A percentile compares a stretch with the other conserved stretches of the same genome.
Evolutionary conservation across 1,284 basidiomycete species (phyloP).

Genomic region (Heterobasidion irregulare): DNA sequence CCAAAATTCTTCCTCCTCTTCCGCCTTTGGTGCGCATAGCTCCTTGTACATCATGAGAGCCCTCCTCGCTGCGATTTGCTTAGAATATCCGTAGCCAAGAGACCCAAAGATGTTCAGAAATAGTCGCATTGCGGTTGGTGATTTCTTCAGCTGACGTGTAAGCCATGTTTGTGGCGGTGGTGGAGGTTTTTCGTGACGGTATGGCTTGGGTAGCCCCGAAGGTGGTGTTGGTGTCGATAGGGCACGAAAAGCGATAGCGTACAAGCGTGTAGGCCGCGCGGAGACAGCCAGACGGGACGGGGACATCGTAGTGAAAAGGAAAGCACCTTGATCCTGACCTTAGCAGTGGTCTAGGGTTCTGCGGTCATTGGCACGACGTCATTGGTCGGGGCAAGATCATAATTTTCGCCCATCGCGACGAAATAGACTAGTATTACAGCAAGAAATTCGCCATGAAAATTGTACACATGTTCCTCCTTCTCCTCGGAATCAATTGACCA

Average conservation of each 20-base stretch:
- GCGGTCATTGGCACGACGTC: no score
- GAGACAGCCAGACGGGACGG: background rate
- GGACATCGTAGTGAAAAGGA: background rate
- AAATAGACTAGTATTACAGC: no score
- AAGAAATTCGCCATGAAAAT: no score
- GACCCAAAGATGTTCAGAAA: slow-evolving; percentile 43
- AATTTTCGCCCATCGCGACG: no score
- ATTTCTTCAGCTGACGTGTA: slow-evolving; percentile 44
- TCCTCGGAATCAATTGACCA: background rate
- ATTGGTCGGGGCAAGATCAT: no score
- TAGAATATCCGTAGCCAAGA: slow-evolving; percentile 55
- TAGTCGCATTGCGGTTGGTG: slow-evolving; percentile 37
- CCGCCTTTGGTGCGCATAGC: slow-evolving; percentile 47
- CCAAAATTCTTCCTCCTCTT: slow-evolving; percentile 61
- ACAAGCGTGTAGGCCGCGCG: background rate
- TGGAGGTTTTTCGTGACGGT: slow-evolving; percentile 14
- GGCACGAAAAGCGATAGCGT: background rate
- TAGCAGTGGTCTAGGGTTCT: background rate
- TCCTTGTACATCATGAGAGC: slow-evolving; percentile 51
- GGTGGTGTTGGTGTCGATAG: background rate
- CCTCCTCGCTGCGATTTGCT: slow-evolving; percentile 52
- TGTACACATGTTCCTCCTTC: no score
- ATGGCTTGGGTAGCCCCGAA: slow-evolving; percentile 10
- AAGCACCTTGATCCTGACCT: background rate
- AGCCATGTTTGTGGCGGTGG: slow-evolving; percentile 39